Percentiles rank a stretch among this genome's conserved stretches.
Conservation (phyloP, 2,329 filamentous ascomycete species). For the Zymoseptoria pseudotritici region DNA sequence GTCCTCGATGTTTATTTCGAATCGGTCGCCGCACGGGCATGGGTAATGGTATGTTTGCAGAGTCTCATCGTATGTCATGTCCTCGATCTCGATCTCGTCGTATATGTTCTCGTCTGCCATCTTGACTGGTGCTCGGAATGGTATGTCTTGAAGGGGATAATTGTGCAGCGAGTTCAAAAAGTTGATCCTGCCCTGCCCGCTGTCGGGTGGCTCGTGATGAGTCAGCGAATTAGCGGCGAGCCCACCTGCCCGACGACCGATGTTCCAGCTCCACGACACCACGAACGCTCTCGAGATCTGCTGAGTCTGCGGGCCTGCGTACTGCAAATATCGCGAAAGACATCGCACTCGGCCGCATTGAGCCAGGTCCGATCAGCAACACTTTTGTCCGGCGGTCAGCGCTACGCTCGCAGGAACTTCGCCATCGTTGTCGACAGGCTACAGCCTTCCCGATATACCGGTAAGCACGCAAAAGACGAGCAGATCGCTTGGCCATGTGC, state of each 20-base stretch:
- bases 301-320: too few relatives aligned
- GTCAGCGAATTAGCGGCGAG: not conserved
- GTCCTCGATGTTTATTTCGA: constrained; percentile 81
- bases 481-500: not conserved
- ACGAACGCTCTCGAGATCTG: too few relatives aligned
- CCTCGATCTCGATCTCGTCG: constrained; percentile 97
- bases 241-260: too few relatives aligned
- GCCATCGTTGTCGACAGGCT: not conserved
- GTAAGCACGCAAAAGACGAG: not conserved
- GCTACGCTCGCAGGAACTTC: not conserved
- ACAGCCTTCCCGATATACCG: too few relatives aligned
- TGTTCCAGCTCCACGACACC: too few relatives aligned
- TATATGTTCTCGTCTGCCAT: constrained; percentile 54
- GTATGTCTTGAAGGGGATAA: not conserved
- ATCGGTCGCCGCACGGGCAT: constrained; percentile 93
- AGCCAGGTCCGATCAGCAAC: not conserved
- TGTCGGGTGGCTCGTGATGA: not conserved
- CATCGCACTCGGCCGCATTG: not conserved
- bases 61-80: constrained; percentile 82
- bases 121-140: not conserved
- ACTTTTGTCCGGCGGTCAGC: not conserved
- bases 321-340: not conserved
- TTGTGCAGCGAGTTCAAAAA: not conserved
- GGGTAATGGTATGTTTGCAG: constrained; percentile 92
- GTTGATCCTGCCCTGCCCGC: not conserved